Percentiles rank a stretch among this genome's conserved stretches.
These are phyloP conservation scores for Tritrichomonas musculus DNA, from an alignment of 208 protist species.

Conservation along the genomic window DNA sequence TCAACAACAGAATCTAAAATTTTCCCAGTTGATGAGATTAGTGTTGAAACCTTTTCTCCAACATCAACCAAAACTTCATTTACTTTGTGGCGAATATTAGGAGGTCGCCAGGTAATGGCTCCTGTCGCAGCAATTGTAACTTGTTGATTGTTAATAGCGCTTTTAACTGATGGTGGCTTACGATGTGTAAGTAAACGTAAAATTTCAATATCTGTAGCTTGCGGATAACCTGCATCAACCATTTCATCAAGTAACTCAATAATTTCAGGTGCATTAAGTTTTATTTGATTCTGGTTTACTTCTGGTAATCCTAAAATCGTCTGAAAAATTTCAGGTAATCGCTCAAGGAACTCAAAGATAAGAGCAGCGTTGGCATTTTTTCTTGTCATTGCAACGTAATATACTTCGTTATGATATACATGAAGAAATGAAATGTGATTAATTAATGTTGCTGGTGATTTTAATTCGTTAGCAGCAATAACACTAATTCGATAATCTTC, in stretches of 20 bases:
- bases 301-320: neutral
- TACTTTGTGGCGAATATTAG: conserved; percentile 70
- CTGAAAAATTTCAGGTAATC: neutral
- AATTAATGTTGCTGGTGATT: neutral
- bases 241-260: conserved; percentile 30
- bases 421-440: neutral
- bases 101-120: neutral
- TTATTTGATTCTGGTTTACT: neutral
- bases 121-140: neutral
- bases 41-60: conserved; percentile 83
- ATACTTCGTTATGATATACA: neutral
- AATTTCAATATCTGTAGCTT: neutral
- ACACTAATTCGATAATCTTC: neutral
- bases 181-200: neutral
- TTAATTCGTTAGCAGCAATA: conserved; percentile 8
- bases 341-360: neutral
- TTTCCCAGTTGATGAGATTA: conserved; percentile 71
- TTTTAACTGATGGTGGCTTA: neutral
- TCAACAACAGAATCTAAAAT: conserved; percentile 26
- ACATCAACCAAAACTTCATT: conserved; percentile 98
- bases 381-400: neutral
- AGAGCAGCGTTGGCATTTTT: neutral
- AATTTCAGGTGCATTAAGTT: neutral
- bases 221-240: conserved; percentile 23
- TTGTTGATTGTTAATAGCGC: neutral